A percentile compares a stretch with the other conserved stretches of the same genome.
phyloP scores from a whole-genome alignment of 345 rosid species.

The Turnera subulata region DNA sequence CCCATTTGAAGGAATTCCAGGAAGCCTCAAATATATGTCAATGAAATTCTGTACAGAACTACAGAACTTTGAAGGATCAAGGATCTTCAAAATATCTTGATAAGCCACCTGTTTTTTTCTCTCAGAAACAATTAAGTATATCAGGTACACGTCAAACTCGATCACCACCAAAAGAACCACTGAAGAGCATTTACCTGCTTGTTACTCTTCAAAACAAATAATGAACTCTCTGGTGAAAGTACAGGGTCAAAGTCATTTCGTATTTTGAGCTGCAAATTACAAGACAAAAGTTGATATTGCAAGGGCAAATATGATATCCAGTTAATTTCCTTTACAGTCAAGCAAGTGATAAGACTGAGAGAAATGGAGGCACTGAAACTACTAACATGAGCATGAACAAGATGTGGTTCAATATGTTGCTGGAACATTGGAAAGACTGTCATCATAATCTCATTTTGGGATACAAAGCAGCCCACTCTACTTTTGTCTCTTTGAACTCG shows the following conservation, averaged over 20 bases:
- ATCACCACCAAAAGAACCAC: conserved; percentile 5
- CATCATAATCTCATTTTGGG: conserved; percentile 99
- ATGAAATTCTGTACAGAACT: conserved; percentile 92
- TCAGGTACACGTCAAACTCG: conserved; percentile 7
- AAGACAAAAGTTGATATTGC: conserved; percentile 10
- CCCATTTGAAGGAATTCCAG: conserved; percentile 80
- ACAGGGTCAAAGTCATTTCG: conserved; percentile 99
- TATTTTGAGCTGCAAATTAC: conserved; percentile 77
- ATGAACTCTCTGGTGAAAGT: conserved; percentile 98
- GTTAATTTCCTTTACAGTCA: no score
- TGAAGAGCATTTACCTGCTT: conserved; percentile 60
- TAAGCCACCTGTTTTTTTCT: conserved; percentile 58
- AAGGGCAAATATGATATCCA: no score
- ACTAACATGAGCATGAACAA: conserved; percentile 99
- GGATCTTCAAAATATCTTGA: conserved; percentile 83
- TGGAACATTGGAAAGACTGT: conserved; percentile 98
- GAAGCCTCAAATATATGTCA: conserved; percentile 84
- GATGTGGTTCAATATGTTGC: conserved; percentile 97
- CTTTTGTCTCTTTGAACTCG: conserved; percentile 99
- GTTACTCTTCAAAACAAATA: conserved; percentile 92
- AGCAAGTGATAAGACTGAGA: conserved; percentile 7
- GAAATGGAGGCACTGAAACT: conserved; percentile 5
- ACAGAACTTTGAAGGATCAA: conserved; percentile 74
- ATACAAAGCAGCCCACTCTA: conserved; percentile 76
- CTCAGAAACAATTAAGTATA: conserved; percentile 12